These are phyloP conservation scores for Cladosporium phlei DNA, from an alignment of 2,329 filamentous ascomycete species.

Conservation along the genomic window DNA sequence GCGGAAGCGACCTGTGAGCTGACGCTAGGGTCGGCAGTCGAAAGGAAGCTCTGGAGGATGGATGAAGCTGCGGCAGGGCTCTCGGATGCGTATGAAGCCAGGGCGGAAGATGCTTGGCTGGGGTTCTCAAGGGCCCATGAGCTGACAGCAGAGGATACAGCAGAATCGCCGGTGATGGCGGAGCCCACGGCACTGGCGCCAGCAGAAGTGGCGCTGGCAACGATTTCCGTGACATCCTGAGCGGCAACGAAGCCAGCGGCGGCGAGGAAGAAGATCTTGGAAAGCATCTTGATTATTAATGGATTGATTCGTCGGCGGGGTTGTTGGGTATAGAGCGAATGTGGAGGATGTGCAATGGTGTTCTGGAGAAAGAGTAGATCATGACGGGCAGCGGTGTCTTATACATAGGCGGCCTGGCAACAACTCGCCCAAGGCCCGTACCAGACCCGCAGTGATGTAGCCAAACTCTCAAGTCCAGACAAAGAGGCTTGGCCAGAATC, in stretches of 20 bases:
- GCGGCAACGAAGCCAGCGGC: slow-evolving; percentile 10
- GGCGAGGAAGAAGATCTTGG: slow-evolving; percentile 2
- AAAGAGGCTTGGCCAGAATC: slow-evolving; percentile 1
- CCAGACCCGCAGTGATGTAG: slow-evolving; percentile 13
- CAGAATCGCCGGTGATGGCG: neutral
- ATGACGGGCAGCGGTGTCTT: slow-evolving; percentile 8
- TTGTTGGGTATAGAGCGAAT: neutral
- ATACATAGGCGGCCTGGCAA: slow-evolving; percentile 9
- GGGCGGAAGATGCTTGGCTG: slow-evolving; percentile 4
- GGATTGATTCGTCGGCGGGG: neutral
- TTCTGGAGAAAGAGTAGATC: slow-evolving; percentile 7
- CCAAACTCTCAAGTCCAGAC: neutral
- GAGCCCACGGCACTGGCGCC: slow-evolving; percentile 2
- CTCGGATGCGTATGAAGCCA: neutral
- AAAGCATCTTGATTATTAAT: slow-evolving; percentile 5
- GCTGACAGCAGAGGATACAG: slow-evolving; percentile 2
- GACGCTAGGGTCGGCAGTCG: slow-evolving; percentile 9
- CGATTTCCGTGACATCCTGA: slow-evolving; percentile 8
- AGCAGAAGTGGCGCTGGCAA: neutral
- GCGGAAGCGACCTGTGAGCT: slow-evolving; percentile 5
- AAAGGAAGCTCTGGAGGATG: neutral
- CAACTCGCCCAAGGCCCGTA: neutral
- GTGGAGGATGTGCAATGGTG: slow-evolving; percentile 1
- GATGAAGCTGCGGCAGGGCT: slow-evolving; percentile 7
- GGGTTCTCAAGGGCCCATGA: neutral